These are phyloP conservation scores for Glutinoglossum americanum DNA, from an alignment of 495 filamentous ascomycete species.

Conservation along the genomic window DNA sequence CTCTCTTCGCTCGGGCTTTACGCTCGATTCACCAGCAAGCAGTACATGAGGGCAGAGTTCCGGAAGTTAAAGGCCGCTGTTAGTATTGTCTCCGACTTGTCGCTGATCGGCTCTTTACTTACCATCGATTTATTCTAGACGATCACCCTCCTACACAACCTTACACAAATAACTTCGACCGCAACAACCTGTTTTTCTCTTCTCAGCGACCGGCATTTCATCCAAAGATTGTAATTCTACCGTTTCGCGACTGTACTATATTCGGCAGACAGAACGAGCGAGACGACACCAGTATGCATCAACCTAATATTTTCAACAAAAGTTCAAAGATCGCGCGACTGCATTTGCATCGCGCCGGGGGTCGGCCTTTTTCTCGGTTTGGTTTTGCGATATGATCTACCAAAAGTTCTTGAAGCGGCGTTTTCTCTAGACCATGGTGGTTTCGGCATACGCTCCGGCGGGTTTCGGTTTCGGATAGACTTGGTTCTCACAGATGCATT, in stretches of 20 bases:
- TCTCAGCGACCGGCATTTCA: not conserved
- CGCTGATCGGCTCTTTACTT: not conserved
- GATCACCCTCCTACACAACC: not conserved
- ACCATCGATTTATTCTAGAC: not conserved
- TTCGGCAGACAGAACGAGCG: not conserved
- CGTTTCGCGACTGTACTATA: conserved; percentile 1
- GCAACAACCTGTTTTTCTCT: not conserved
- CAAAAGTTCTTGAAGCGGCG: conserved; percentile 1
- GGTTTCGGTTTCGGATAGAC: conserved; percentile 1
- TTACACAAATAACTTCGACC: not conserved
- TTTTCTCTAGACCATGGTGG: not conserved
- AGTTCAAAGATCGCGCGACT: conserved; percentile 1
- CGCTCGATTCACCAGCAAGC: not conserved
- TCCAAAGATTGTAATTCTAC: not conserved
- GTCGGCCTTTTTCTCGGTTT: not conserved
- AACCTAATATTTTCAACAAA: not conserved
- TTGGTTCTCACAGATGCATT: not conserved
- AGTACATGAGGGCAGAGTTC: not conserved
- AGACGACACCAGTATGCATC: not conserved
- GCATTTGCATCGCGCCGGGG: not conserved
- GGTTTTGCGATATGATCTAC: not conserved
- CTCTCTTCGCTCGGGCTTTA: not conserved
- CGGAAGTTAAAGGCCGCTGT: not conserved
- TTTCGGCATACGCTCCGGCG: not conserved
- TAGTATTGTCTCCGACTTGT: not conserved